Base-by-base conservation (phyloP, 1,284 basidiomycete genomes). In the Rhodotorula sp. region DNA sequence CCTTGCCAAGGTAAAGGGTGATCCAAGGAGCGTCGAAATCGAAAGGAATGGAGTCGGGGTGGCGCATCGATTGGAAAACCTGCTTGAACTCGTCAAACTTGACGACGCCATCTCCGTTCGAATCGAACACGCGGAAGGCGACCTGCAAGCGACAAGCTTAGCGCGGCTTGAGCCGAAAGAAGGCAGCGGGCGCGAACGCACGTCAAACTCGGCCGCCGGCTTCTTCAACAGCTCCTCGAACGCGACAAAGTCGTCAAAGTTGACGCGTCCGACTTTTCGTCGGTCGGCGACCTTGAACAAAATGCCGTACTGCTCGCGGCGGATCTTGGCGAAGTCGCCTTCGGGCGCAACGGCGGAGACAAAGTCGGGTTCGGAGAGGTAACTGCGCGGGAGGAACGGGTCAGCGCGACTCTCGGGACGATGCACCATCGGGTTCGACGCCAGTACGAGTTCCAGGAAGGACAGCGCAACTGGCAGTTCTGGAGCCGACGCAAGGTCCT, bases 11-110 rank as follows among this genome's bases (percentile, higher is more conserved):
- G 81, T 95, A 94, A 75, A 97, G 82, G 82, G 92, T 94, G 74
- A 95, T 87, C 94, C 94, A 97, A 79, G 93, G 90, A 78, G 90
- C 90, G 80, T 95, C 90, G 81, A 95, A 96, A 82, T 96, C 87
- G 81, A 97, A 97, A 55, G 94, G 94, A 78, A 96, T 91, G 59
- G 89, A 85, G 74, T 90, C 89, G 34, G 87, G 83, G 44, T 88
- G 88, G 64, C 94, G 86, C 78, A 90, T 92, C 68, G 88, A 87
- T 62, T 86, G 87, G 79, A 95, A 90, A 63, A 94, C 92, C 70
- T 86, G 86, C 82, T 94, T 94, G 84, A 97, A 95, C 81, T 94
- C 92, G 76, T 94, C 89, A 79, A 90, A 94, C 59, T 90, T 88
- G 79, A 97, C 94, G 62, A 87, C 87, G 24, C 94, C 94, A 47